phyloP scores from a whole-genome alignment of 2,329 filamentous ascomycete genomes.

The Cladosporium velox region DNA sequence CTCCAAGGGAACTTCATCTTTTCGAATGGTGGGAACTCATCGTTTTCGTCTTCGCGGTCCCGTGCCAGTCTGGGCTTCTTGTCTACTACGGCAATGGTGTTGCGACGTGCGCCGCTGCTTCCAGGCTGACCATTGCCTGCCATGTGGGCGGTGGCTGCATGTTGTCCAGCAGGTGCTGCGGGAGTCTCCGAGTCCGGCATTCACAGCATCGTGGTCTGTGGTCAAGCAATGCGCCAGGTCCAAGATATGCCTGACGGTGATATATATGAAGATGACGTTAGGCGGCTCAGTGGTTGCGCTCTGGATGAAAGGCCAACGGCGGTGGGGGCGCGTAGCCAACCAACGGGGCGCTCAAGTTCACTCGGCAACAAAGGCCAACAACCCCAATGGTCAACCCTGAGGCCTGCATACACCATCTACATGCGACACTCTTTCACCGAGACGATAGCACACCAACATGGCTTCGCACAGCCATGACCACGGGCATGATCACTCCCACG shows the following conservation, averaged over 20 bases:
- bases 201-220: slow-evolving; percentile 12
- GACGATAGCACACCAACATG: background rate
- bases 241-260: slow-evolving; percentile 1
- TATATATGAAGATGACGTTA: background rate
- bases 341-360: slow-evolving; percentile 2
- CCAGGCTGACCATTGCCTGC: slow-evolving; percentile 11
- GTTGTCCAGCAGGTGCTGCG: slow-evolving; percentile 7
- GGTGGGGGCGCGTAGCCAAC: background rate
- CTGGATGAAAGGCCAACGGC: slow-evolving; percentile 1
- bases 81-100: slow-evolving; percentile 17
- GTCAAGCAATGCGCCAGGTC: background rate
- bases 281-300: background rate
- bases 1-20: slow-evolving; percentile 34
- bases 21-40: slow-evolving; percentile 22
- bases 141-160: slow-evolving; percentile 14
- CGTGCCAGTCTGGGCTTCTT: slow-evolving; percentile 4
- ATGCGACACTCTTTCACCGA: background rate
- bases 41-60: slow-evolving; percentile 12
- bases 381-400: slow-evolving; percentile 13
- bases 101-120: slow-evolving; percentile 17
- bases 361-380: background rate
- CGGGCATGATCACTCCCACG: background rate
- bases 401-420: slow-evolving; percentile 2
- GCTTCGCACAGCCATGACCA: slow-evolving; percentile 4
- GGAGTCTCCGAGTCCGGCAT: slow-evolving; percentile 8